Evolutionary conservation across 2,329 filamentous ascomycete species (phyloP), one percentile per base, ranked within the genome.

Genomic region (Exophiala mesophila): DNA sequence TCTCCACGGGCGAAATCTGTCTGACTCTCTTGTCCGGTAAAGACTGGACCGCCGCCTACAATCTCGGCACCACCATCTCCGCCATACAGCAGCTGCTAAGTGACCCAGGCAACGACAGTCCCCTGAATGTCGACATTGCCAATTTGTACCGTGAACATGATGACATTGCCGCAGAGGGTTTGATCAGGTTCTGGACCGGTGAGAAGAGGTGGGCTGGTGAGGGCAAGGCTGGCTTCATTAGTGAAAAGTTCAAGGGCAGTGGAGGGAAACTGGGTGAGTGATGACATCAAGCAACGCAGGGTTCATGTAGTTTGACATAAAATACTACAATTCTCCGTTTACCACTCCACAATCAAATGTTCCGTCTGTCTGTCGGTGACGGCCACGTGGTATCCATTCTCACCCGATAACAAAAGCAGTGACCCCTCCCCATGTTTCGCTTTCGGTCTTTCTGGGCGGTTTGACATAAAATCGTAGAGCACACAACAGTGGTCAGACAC

Each of bases 1-100:
- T 79, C 61, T 69, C 71, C 28, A 88, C 80, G 2, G 92, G 92
- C 55, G 89, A 96, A 66, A 92, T 98, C 60, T 98, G 92, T 64
- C 78, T 97, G 19, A 92, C 96, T 60, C 74, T 97, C 49, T 73
- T 98, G 37, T 80, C 77, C 47, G 71, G 69, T 1, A 66, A 71
- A 59, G 76, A 82, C 13, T 97, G 90, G 90, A 84, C 85, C 45
- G 86, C 89, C 1, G 81, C 87, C 13, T 92, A 95, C 64, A 89
- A 83, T 29, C 75, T 97, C 3, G 64, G 61, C 10, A 59, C 58
- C n/a, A 70, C 66, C 2, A 55, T 72, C 39, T 63, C 63, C 6
- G 68, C 70, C 3, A 64, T 73, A 18, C 69, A 72, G 41, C 65
- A 69, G 56, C 55, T 73, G 43, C 57, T 73, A 36, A 67, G 59